phyloP scores from a whole-genome alignment of 169 alveolate species.

The Babesia caballi region DNA sequence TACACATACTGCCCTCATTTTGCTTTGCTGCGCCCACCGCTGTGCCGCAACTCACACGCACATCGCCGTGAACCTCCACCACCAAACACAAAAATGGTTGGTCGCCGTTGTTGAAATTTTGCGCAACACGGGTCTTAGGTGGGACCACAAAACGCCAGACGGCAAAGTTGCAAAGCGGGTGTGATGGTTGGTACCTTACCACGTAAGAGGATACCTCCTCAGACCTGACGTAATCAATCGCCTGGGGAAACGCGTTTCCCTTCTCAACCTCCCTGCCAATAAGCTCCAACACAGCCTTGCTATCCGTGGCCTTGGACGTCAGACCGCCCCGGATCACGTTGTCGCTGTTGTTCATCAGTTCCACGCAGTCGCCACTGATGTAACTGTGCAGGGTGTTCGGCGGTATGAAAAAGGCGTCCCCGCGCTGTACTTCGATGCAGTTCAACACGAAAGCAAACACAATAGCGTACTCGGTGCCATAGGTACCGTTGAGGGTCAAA shows the following conservation, averaged over 20 bases:
- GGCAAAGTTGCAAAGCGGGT: slow-evolving; percentile 35
- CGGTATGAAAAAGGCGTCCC: slow-evolving; percentile 86
- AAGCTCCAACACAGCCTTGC: slow-evolving; percentile 6
- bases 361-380: slow-evolving; percentile 86
- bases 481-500: slow-evolving; percentile 66
- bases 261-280: slow-evolving; percentile 11
- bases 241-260: not conserved
- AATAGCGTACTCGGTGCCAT: slow-evolving; percentile 86
- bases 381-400: slow-evolving; percentile 94
- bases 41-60: not conserved
- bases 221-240: not conserved
- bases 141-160: slow-evolving; percentile 22
- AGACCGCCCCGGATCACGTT: slow-evolving; percentile 95
- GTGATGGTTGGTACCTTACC: slow-evolving; percentile 20
- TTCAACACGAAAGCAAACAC: slow-evolving; percentile 85
- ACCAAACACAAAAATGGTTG: slow-evolving; percentile 17
- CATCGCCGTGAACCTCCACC: not conserved
- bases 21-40: not conserved
- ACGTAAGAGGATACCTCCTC: not conserved
- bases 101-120: slow-evolving; percentile 1
- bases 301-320: slow-evolving; percentile 90
- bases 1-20: not conserved
- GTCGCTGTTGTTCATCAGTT: slow-evolving; percentile 92
- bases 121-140: slow-evolving; percentile 19
- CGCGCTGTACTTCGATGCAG: slow-evolving; percentile 80